phyloP scores from a whole-genome alignment of 441 rosid species.

The Breynia disticha region DNA sequence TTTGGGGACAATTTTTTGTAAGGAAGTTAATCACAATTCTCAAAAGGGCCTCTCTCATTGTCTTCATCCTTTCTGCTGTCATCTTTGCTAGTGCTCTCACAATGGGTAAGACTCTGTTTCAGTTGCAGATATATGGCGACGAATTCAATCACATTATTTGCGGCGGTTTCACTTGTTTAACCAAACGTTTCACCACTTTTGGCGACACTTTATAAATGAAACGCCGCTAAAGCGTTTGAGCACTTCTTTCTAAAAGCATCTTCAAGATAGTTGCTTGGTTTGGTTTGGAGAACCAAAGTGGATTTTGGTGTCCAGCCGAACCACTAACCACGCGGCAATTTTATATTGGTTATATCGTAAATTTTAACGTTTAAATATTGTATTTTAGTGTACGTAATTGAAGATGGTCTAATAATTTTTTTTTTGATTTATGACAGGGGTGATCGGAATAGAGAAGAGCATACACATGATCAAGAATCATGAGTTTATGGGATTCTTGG shows the following conservation, averaged over 20 bases:
- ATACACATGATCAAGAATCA: constrained; percentile 56
- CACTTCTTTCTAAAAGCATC: no score
- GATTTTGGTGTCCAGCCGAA: no score
- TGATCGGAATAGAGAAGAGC: constrained; percentile 53
- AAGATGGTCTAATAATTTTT: neutral
- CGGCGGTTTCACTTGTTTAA: no score
- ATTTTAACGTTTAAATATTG: neutral
- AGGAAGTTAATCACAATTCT: constrained; percentile 51
- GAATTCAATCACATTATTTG: no score
- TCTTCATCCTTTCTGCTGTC: constrained; percentile 75
- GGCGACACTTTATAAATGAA: no score
- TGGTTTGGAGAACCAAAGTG: no score
- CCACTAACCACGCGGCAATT: no score
- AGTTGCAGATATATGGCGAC: no score
- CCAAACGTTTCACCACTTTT: no score
- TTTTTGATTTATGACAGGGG: constrained; percentile 35
- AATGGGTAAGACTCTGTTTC: constrained; percentile 40
- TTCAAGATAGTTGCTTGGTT: no score
- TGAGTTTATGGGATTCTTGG: constrained; percentile 86
- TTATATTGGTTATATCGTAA: no score
- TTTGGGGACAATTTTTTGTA: constrained; percentile 82
- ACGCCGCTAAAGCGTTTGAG: no score
- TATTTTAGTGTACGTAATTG: neutral
- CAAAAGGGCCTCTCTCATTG: constrained; percentile 58
- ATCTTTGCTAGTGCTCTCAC: constrained; percentile 78